Evolutionary conservation across 1,284 basidiomycete species (phyloP), one percentile per base, ranked within the genome.

Genomic region (Somion occarium): DNA sequence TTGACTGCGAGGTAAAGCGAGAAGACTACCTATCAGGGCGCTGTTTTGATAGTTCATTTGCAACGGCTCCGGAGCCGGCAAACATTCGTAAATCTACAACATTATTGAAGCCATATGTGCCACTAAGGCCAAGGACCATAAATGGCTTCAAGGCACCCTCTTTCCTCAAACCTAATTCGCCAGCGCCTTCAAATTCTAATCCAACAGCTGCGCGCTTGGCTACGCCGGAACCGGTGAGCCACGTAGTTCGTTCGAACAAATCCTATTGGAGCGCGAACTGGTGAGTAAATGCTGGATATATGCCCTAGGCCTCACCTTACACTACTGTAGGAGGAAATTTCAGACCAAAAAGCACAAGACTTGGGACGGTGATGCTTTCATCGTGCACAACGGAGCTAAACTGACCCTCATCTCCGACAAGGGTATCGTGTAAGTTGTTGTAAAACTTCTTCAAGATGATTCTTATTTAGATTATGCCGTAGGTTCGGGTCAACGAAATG

Each of bases 301-400:
- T 53, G 46, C 41, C 26, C 34, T 50, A 3, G 5, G 34, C 48
- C 46, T 56, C 54, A 53, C n/a, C 25, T 13, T n/a, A 24, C 20
- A 49, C 44, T 44, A 19, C 49, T 38, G 34, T 51, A 90, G 88
- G 88, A 77, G 92, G 22, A 89, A 86, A 60, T 83, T 82, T 5
- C 86, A 90, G 61, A 73, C 72, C 20, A 85, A 79, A 66, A 95
- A 93, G 70, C 82, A 93, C 64, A 92, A 92, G 66, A 92, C 85
- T 1, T 95, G 92, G 92, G 91, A 94, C 59, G 89, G 87, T 2
- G 85, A 88, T 59, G 85, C 78, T 3, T 87, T 75, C 60, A 69
- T 90, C 13, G 76, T 78, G 22, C 68, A 73, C 37, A 64, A 67
- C 38, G 74, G 70, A 5, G 73, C 73, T 7, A 79, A 76, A 53